Conservation (phyloP, 345 rosid species). For the Leavenworthia alabamica region DNA sequence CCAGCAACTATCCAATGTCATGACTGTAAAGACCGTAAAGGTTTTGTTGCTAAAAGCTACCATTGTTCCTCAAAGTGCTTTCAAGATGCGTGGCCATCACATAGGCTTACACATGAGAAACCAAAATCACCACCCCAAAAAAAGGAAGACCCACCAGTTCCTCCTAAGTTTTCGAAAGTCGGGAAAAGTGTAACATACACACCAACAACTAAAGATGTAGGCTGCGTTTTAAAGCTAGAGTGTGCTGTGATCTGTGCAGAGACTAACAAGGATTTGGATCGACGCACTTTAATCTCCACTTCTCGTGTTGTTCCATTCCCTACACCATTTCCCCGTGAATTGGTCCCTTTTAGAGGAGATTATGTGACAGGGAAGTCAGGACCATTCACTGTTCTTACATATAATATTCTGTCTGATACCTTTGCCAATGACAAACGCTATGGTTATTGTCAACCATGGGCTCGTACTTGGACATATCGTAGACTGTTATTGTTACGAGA, state of each 20-base stretch:
- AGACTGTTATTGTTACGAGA: neutral
- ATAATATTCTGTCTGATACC: neutral
- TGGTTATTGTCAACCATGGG: neutral
- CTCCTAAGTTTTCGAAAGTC: no score
- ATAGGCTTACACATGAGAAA: slow-evolving; percentile 51
- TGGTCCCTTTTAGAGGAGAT: neutral
- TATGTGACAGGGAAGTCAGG: neutral
- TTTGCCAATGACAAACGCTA: neutral
- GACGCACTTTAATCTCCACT: neutral
- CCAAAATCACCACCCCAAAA: no score
- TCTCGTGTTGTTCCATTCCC: neutral
- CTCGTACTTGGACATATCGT: neutral
- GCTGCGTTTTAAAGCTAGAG: neutral
- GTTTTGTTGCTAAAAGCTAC: slow-evolving; percentile 56
- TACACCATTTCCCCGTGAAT: neutral
- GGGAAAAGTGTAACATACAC: slow-evolving; percentile 19
- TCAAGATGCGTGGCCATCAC: slow-evolving; percentile 71
- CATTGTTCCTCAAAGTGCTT: slow-evolving; percentile 71
- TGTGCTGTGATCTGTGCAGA: neutral
- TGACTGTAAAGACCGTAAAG: slow-evolving; percentile 50
- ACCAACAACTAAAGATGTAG: neutral
- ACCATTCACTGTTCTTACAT: neutral
- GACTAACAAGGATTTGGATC: neutral
- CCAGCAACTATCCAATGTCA: slow-evolving; percentile 55
- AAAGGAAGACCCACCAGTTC: no score